Base-by-base conservation (phyloP, 495 filamentous ascomycete species). In the Tetracladium setigerum region DNA sequence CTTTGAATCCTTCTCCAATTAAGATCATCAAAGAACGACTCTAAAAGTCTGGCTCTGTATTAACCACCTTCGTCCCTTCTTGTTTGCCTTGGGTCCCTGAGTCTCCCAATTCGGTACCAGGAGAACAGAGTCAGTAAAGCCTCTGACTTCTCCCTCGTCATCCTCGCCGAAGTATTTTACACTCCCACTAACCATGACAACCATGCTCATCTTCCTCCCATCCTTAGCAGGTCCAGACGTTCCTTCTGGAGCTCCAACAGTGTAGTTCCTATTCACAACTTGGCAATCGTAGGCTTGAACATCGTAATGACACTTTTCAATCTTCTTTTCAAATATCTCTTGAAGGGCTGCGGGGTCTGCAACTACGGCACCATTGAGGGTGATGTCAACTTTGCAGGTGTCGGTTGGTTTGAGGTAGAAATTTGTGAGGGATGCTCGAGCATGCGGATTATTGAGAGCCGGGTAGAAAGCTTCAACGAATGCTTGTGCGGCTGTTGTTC, bases 1-100 rank as follows among this genome's bases (percentile, higher is more conserved):
- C 19, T 30, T 15, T 8, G 4, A 15, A 9, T 22, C 44, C 16
- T 7, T 13, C 1, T 37, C 8, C 1, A 27, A 27, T 27, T 7
- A 27, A 27, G 22, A 27, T 7, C n/a, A 24, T 53, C 30, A 53
- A 30, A 55, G 43, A 13, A 53, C 47, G 16, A 55, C 12, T 32
- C 83, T 72, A 54, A 87, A 89, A 40, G 78, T 88, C 65, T 90
- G 84, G 41, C 76, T 86, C 48, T 80, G 73, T 40, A 90, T 79
- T 31, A 90, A 62, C 76, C 81, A 89, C 38, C 69, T 71, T 47
- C 66, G 70, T 55, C 58, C 13, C 51, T 58, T 30, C 53, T 60
- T 14, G 58, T 46, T n/a, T 7, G 46, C 40, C 22, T 58, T 58
- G 5, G 47, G 47, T 2, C 44, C 67, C 14, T 73, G 67, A 12